Evolutionary conservation across 2,329 filamentous ascomycete genomes (phyloP), one percentile per base, ranked within the genome.

Genomic region (Emmonsiellopsis sp.): DNA sequence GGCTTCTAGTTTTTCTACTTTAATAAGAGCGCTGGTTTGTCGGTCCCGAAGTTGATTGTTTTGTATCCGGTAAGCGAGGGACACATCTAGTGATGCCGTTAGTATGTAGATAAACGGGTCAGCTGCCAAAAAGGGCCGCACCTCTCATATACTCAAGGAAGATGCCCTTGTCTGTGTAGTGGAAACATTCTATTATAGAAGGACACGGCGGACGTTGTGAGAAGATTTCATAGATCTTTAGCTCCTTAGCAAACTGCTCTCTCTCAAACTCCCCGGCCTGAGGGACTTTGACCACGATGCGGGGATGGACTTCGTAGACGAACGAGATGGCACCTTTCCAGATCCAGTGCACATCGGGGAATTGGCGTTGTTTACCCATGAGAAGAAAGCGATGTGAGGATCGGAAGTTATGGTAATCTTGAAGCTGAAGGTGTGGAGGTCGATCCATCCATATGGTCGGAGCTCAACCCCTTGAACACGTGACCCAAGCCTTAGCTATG

Each of bases 121-220:
- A 31, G 53, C 15, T 52, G 20, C 3, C 30, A n/a, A 54, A 54
- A 50, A 11, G 51, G 35, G 20, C 50, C 44, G 43, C 47, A 64
- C 59, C 62, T 64, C 59, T 60, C 59, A 64, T 62, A 10, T 64
- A 66, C 54, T 66, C 61, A 3, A 66, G 61, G 47, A 64, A 66
- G 40, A 66, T 62, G n/a, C 63, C 57, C 13, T 54, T 60, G 9
- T 51, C 41, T 3, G 59, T 38, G 44, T 50, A 57, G 48, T 49
- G 46, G 48, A 65, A 65, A 54, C 56, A 65, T 45, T 61, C 55
- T 11, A 66, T 56, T 1, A 65, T 44, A 31, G 51, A 65, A 1
- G 60, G 58, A 13, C 59, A 65, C 8, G 57, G 58, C 5, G 54
- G 57, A 45, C 59, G 40, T 48, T 47, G 57, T 2, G 61, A 62